Base-by-base conservation (phyloP, 495 filamentous ascomycete genomes). In the Sordaria brevicollis region DNA sequence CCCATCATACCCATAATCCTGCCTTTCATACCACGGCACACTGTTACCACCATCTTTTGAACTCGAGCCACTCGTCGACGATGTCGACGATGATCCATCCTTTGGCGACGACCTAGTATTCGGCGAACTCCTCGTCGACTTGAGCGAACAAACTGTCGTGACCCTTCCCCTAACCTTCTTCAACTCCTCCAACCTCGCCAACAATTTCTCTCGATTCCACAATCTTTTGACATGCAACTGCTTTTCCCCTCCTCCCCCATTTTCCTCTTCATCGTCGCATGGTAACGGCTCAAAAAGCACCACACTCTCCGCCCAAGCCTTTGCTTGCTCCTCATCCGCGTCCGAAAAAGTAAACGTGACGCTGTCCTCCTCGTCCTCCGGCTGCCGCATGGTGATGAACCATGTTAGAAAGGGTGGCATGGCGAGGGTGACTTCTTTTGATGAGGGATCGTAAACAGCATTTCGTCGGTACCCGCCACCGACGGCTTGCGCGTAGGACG, bases 311-410 rank as follows among this genome's bases (percentile, higher is more conserved):
- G 75, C 77, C 77, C 77, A 78, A 8, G 68, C 39, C 25, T 19
- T n/a, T 2, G 77, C 75, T 4, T 35, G 33, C 25, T 7, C 62
- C 66, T 68, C 72, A 54, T 77, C 69, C 57, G 54, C 69, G 33
- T 74, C 72, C 36, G 69, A 67, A 25, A 74, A 76, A 54, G 74
- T 77, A 54, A 78, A 78, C 5, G 77, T 78, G 10, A 77, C 74
- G 35, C 68, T 70, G 68, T 78, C 77, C 31, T 78, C 76, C 25
- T 78, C 77, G 75, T 78, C 77, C 71, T 78, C 77, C 36, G 77
- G 76, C 2, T 76, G 74, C 9, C 77, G 77, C 73, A 76, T 77
- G 70, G 75, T 78, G 72, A 78, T 78, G 75, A 78, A 78, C 77
- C 77, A 78, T 15, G 70, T 78, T 43, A 78, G 74, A 70, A 76